Evolutionary conservation across 179 eudicot genomes (phyloP), one percentile per base, ranked within the genome.

Genomic region (Heliamphora pulchella): DNA sequence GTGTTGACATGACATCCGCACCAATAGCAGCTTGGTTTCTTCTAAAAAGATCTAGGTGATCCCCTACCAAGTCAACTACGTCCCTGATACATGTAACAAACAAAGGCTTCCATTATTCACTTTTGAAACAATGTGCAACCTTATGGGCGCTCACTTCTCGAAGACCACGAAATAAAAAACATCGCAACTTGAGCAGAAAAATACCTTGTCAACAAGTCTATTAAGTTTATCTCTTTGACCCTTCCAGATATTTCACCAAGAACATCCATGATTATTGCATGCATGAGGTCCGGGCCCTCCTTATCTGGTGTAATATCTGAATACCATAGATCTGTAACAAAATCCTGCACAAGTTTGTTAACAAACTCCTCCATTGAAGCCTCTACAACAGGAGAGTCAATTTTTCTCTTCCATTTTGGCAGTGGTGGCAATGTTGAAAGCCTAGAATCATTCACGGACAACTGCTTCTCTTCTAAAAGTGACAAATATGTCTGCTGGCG

Each of bases 141-240:
- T 31, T 31, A 31, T 31, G 31, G 31, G 31, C 20, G 76, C 43
- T 31, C 46, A 46, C 9, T 17, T 31, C 31, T 31, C 31, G 31
- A 31, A 58, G 22, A 48, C 0, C 64, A 9, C 17, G 17, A 8
- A 73, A 43, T 62, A 44, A 44, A 54, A 75, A 39, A 9, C 17
- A n/a, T 77, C 31, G 31, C 53, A 65, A 20, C 44, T 72, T 53
- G 1, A 69, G 11, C 54, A 58, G 57, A 55, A 51, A 46, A n/a
- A 61, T 85, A 96, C 99, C 97, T 92, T 78, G 99, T 92, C 84
- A 96, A 79, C 81, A 96, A 86, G 87, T 96, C 98, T 84, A 96
- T 97, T 78, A 96, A 89, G 88, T 96, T 96, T 57, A 94, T 87
- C 72, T 89, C 91, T 86, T 92, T 96, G 41, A 91, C 85, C 91